Percentiles rank a stretch among this genome's conserved stretches.
Conservation (phyloP, 1,284 basidiomycete species). For the Ceratobasidium sp. region DNA sequence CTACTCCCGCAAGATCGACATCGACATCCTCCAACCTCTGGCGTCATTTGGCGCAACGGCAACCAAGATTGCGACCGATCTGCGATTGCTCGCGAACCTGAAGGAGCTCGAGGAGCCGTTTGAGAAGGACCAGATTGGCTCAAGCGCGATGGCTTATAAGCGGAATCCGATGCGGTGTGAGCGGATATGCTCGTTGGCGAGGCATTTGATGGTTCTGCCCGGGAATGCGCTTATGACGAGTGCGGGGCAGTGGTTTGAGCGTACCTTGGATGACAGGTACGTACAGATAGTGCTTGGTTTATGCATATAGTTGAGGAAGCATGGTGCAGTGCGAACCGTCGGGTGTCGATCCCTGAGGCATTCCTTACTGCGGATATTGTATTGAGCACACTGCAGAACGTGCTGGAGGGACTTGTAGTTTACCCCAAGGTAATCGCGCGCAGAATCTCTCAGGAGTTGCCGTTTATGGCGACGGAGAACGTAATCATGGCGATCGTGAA, state of each 20-base stretch:
- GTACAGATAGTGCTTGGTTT: no score
- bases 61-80: constrained; percentile 98
- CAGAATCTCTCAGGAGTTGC: constrained; percentile 93
- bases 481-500: constrained; percentile 99
- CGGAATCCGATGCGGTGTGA: constrained; percentile 99
- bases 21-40: constrained; percentile 91
- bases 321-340: constrained; percentile 85
- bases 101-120: constrained; percentile 99
- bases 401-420: constrained; percentile 97
- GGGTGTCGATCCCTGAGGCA: constrained; percentile 95
- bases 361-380: constrained; percentile 98
- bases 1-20: constrained; percentile 97
- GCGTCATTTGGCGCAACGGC: constrained; percentile 95
- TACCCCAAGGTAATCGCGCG: constrained; percentile 96
- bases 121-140: constrained; percentile 99
- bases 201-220: constrained; percentile 93
- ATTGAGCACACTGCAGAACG: constrained; percentile 94
- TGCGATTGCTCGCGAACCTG: constrained; percentile 90
- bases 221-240: constrained; percentile 95
- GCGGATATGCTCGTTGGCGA: constrained; percentile 93
- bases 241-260: constrained; percentile 96
- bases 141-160: constrained; percentile 99
- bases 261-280: constrained; percentile 93
- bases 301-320: no score
- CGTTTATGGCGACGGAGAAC: constrained; percentile 99